These are phyloP conservation scores for Kwoniella pini DNA, from an alignment of 768 basidiomycete species.

Conservation along the genomic window DNA sequence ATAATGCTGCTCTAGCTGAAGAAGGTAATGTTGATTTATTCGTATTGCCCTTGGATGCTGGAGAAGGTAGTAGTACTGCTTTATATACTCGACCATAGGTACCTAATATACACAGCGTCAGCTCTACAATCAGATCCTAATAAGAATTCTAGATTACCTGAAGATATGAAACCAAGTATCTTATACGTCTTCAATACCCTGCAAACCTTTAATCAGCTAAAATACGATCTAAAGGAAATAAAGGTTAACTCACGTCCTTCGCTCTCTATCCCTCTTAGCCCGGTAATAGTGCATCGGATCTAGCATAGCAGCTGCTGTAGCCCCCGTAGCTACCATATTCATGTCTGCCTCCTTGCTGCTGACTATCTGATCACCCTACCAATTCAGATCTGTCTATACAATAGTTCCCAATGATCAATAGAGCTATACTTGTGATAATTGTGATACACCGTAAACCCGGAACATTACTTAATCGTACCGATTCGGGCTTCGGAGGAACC, in stretches of 20 bases:
- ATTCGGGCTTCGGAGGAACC: background rate
- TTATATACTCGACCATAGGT: slow-evolving; percentile 99
- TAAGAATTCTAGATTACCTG: slow-evolving; percentile 67
- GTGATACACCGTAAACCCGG: background rate
- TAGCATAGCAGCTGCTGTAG: slow-evolving; percentile 18
- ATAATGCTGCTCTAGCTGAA: slow-evolving; percentile 29
- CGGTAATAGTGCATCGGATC: slow-evolving; percentile 89
- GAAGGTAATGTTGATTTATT: slow-evolving; percentile 20
- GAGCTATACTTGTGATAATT: too few species aligned
- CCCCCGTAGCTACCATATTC: slow-evolving; percentile 26
- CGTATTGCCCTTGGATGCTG: slow-evolving; percentile 15
- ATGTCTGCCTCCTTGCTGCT: too few species aligned
- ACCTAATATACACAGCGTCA: too few species aligned
- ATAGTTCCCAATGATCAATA: too few species aligned
- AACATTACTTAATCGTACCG: background rate
- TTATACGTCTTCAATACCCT: slow-evolving; percentile 78
- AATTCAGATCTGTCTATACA: too few species aligned
- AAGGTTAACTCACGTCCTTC: slow-evolving; percentile 54
- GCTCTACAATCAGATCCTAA: too few species aligned
- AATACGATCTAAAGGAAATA: background rate
- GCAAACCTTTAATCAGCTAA: background rate
- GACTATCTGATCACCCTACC: too few species aligned
- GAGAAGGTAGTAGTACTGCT: slow-evolving; percentile 59
- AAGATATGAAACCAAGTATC: slow-evolving; percentile 96
- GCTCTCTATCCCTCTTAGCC: slow-evolving; percentile 69